Evolutionary conservation across 805 yeast genomes (phyloP).

Genomic region (Candida piceae): DNA sequence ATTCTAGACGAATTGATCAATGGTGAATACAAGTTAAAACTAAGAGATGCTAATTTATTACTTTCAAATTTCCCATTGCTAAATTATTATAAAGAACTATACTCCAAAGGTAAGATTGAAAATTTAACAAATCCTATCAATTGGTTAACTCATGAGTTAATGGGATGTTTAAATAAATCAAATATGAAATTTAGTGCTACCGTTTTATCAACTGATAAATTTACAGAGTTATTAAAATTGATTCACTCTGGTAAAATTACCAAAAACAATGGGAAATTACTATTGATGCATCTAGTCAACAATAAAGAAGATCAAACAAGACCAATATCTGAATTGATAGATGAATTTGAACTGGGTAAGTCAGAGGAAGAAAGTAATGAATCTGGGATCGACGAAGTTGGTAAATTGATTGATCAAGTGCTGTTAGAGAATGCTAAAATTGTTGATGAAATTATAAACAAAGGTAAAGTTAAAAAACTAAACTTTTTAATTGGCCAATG

Average conservation of each 20-base stretch:
- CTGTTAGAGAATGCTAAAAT: constrained; percentile 42
- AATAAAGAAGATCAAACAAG: constrained; percentile 34
- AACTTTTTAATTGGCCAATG: constrained; percentile 80
- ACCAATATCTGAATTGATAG: constrained; percentile 42
- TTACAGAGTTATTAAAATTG: constrained; percentile 52
- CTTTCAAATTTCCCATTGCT: constrained; percentile 45
- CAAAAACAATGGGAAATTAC: constrained; percentile 58
- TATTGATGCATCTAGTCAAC: constrained; percentile 58
- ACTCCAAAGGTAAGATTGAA: constrained; percentile 23
- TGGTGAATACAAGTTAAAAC: constrained; percentile 45
- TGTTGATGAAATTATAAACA: constrained; percentile 49
- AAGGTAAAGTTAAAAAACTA: constrained; percentile 58
- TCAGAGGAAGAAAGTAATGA: constrained; percentile 32
- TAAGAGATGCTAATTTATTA: constrained; percentile 73
- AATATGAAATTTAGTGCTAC: constrained; percentile 30
- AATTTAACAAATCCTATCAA: constrained; percentile 48
- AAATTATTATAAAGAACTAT: constrained; percentile 47
- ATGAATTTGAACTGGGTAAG: constrained; percentile 44
- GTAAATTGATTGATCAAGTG: constrained; percentile 33
- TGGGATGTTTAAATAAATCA: constrained; percentile 62
- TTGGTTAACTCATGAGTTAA: constrained; percentile 78
- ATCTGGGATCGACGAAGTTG: constrained; percentile 25
- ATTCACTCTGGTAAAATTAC: constrained; percentile 49
- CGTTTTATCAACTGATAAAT: constrained; percentile 34
- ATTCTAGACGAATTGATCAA: constrained; percentile 41